Percentiles rank a stretch among this genome's conserved stretches.
phyloP scores from a whole-genome alignment of 140 eudicot genomes.

The Bidens hawaiensis region DNA sequence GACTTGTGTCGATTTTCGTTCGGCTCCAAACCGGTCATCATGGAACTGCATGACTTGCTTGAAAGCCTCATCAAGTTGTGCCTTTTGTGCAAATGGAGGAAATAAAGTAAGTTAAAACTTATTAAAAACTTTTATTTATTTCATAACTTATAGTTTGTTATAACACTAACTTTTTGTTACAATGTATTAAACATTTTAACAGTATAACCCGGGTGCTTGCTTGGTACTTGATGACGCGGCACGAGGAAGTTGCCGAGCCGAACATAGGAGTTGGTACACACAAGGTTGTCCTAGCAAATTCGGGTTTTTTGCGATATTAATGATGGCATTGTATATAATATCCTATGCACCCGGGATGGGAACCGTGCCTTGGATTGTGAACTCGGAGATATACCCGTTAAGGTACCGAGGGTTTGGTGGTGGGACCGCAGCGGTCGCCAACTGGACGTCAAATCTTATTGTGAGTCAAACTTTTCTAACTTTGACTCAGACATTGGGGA shows the following conservation, averaged over 20 bases:
- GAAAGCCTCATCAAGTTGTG: constrained; percentile 30
- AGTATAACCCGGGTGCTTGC: constrained; percentile 22
- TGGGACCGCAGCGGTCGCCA: constrained; percentile 17
- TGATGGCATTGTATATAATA: constrained; percentile 14
- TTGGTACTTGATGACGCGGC: constrained; percentile 6
- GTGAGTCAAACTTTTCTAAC: constrained; percentile 17
- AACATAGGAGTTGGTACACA: constrained; percentile 24
- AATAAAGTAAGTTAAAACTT: constrained; percentile 21
- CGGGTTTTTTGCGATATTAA: constrained; percentile 8
- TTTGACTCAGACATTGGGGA: constrained; percentile 10
- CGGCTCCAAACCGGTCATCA: constrained; percentile 23
- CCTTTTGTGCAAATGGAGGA: constrained; percentile 35
- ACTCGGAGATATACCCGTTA: constrained; percentile 18
- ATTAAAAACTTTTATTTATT: background rate
- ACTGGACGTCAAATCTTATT: constrained; percentile 14
- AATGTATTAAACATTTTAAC: background rate
- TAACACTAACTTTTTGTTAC: background rate
- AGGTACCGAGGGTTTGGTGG: constrained; percentile 21
- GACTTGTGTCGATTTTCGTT: constrained; percentile 34
- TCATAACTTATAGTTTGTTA: background rate
- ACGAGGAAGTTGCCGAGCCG: constrained; percentile 9
- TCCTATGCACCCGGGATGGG: constrained; percentile 25
- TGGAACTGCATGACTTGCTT: constrained; percentile 66
- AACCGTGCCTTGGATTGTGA: constrained; percentile 23
- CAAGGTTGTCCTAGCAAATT: constrained; percentile 28